Conservation (phyloP, 2,329 filamentous ascomycete species). For the Ophiostoma piceae region DNA sequence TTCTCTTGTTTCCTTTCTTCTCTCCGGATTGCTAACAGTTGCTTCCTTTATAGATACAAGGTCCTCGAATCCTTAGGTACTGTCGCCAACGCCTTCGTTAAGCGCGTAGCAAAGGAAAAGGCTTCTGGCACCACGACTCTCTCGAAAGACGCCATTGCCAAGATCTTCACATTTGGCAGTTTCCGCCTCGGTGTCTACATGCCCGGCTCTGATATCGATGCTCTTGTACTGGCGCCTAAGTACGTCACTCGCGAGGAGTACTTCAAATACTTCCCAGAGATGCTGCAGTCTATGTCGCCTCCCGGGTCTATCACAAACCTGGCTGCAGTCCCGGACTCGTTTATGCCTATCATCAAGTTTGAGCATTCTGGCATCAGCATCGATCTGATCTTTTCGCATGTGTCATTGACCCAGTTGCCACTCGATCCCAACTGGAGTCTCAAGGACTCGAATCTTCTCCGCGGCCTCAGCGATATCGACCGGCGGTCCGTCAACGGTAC, state of each 20-base stretch:
- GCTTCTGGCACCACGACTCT: constrained; percentile 67
- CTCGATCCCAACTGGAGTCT: constrained; percentile 63
- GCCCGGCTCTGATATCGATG: constrained; percentile 96
- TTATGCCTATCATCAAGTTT: constrained; percentile 96
- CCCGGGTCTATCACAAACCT: constrained; percentile 78
- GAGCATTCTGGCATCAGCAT: constrained; percentile 88
- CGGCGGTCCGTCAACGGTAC: constrained; percentile 90
- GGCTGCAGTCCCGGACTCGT: constrained; percentile 80
- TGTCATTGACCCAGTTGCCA: constrained; percentile 66
- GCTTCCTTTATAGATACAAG: constrained; percentile 48
- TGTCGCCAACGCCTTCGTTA: constrained; percentile 82
- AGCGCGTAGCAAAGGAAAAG: constrained; percentile 68
- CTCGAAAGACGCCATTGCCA: constrained; percentile 78
- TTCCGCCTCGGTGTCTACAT: constrained; percentile 91
- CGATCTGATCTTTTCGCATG: constrained; percentile 82
- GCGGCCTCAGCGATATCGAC: constrained; percentile 80
- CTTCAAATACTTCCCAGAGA: constrained; percentile 78
- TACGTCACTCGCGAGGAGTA: constrained; percentile 87
- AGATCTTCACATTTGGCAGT: constrained; percentile 94
- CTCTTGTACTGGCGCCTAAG: constrained; percentile 83
- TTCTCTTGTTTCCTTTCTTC: neutral
- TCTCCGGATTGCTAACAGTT: neutral
- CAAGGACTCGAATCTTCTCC: constrained; percentile 76
- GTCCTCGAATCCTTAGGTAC: constrained; percentile 72
- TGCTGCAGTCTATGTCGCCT: constrained; percentile 71